Conservation (phyloP, 108 stramenopile species). For the Nannochloropsis salina region DNA sequence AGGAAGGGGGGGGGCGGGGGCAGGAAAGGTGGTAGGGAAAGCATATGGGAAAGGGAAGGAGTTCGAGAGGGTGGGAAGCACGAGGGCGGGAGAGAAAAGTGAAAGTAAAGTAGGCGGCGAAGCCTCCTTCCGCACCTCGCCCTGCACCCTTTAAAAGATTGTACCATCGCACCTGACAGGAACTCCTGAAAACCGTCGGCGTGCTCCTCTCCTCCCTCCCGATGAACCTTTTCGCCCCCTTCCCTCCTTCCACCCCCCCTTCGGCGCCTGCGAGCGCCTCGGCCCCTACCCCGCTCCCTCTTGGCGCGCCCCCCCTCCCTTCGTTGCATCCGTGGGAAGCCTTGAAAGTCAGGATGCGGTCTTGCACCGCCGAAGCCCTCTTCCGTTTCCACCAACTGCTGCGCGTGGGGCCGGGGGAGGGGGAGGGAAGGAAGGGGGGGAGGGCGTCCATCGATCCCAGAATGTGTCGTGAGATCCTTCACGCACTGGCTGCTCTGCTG, state of each 20-base stretch:
- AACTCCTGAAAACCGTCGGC: neutral
- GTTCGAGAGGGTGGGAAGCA: too few species aligned
- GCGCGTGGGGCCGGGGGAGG: neutral
- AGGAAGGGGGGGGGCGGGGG: neutral
- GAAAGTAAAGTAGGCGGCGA: neutral
- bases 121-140: neutral
- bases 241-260: neutral
- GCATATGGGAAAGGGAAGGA: too few species aligned
- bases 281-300: too few species aligned
- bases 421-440: neutral
- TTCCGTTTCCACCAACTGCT: neutral
- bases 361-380: neutral
- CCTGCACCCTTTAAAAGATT: neutral
- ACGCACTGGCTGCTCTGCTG: neutral
- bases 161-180: neutral
- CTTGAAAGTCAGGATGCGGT: neutral
- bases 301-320: too few species aligned
- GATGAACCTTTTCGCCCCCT: neutral
- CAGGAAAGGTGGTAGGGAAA: neutral
- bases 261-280: neutral
- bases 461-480: neutral
- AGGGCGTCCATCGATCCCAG: neutral
- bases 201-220: neutral
- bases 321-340: neutral
- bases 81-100: neutral